These are phyloP conservation scores for Globisporangium okanoganense DNA, from an alignment of 352 stramenopile species.

Conservation along the genomic window DNA sequence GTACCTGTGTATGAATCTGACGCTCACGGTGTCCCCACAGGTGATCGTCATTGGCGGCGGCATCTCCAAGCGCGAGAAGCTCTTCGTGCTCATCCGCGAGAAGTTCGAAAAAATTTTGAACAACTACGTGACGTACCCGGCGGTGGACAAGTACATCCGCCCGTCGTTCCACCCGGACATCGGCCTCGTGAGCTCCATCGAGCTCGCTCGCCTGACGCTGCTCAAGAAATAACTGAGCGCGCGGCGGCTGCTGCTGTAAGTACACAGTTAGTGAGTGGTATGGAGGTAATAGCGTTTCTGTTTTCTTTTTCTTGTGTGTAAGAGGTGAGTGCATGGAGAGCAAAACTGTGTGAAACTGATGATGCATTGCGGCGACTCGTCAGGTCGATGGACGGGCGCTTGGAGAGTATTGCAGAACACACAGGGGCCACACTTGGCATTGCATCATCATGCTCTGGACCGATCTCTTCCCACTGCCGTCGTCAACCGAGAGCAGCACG, in stretches of 20 bases:
- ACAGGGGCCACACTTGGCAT: no score
- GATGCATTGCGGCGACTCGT: background rate
- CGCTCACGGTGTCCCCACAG: constrained; percentile 91
- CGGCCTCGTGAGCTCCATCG: constrained; percentile 79
- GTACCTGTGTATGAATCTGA: constrained; percentile 92
- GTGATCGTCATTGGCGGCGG: constrained; percentile 96
- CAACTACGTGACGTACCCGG: constrained; percentile 74
- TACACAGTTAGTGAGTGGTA: background rate
- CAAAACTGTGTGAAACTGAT: constrained; percentile 1
- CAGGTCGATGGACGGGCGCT: background rate
- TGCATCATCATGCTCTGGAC: constrained; percentile 23
- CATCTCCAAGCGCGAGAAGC: constrained; percentile 88
- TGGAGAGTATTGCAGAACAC: background rate
- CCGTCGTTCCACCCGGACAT: constrained; percentile 81
- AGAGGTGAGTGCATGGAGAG: background rate
- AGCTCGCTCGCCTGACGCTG: constrained; percentile 69
- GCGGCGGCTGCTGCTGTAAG: background rate
- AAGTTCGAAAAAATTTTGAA: constrained; percentile 80
- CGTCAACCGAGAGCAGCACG: background rate
- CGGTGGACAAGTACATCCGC: constrained; percentile 73
- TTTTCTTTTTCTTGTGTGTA: background rate
- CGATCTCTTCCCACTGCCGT: constrained; percentile 23
- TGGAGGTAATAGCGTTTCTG: constrained; percentile 18
- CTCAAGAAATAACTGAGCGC: constrained; percentile 19
- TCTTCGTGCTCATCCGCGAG: constrained; percentile 81